Conservation (phyloP, 768 basidiomycete species). For the Boletus edulis region DNA sequence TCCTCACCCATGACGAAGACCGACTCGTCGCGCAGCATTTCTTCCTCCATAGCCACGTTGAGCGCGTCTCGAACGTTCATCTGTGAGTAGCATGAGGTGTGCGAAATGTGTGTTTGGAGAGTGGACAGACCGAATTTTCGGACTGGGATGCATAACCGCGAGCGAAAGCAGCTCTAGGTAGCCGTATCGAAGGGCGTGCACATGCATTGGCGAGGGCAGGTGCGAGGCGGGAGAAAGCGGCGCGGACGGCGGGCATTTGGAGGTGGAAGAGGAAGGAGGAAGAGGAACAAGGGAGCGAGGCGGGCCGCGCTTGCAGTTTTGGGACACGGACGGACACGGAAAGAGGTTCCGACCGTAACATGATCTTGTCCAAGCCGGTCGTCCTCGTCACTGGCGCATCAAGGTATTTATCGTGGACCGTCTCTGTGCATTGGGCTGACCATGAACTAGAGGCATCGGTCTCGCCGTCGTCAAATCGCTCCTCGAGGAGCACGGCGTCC, state of each 20-base stretch:
- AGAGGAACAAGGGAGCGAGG: neutral
- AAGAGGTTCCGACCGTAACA: neutral
- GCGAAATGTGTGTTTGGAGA: slow-evolving; percentile 15
- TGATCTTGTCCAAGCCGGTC: slow-evolving; percentile 47
- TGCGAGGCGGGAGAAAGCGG: slow-evolving; percentile 62
- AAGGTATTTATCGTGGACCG: slow-evolving; percentile 41
- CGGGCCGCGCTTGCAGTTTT: slow-evolving; percentile 13
- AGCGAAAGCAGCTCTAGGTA: slow-evolving; percentile 42
- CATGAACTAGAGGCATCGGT: slow-evolving; percentile 62
- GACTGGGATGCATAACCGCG: slow-evolving; percentile 67
- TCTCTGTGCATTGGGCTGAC: neutral
- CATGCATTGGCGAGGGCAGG: slow-evolving; percentile 45
- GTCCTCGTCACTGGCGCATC: slow-evolving; percentile 86
- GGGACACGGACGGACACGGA: slow-evolving; percentile 26
- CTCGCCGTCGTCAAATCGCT: slow-evolving; percentile 73
- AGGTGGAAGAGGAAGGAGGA: slow-evolving; percentile 11
- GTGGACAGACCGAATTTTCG: slow-evolving; percentile 45
- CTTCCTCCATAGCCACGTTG: slow-evolving; percentile 98
- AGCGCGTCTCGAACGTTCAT: slow-evolving; percentile 99
- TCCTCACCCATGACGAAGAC: slow-evolving; percentile 98
- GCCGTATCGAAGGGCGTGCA: slow-evolving; percentile 38
- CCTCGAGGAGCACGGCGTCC: slow-evolving; percentile 56
- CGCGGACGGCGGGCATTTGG: slow-evolving; percentile 56
- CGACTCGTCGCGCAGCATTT: slow-evolving; percentile 93
- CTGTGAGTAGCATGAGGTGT: slow-evolving; percentile 37